Conservation (phyloP, 805 yeast species). For the Spathaspora arborariae region DNA sequence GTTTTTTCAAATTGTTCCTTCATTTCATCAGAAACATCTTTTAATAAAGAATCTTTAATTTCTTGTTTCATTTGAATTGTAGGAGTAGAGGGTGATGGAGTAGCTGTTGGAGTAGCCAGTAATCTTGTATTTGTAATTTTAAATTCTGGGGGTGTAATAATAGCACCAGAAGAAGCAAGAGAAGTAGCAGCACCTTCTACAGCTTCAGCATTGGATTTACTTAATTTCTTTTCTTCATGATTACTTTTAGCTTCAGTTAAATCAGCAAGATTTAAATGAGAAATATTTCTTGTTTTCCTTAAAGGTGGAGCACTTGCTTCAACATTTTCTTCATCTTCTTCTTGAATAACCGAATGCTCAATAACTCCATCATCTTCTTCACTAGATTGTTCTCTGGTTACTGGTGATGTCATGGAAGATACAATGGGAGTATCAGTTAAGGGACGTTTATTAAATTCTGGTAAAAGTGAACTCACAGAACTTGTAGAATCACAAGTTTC, state of each 20-base stretch:
- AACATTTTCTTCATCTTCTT: constrained; percentile 15
- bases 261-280: constrained; percentile 38
- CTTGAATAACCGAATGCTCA: constrained; percentile 5
- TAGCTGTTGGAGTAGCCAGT: background rate
- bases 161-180: background rate
- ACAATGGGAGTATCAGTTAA: constrained; percentile 71
- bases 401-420: constrained; percentile 55
- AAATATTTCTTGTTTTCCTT: constrained; percentile 26
- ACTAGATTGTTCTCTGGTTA: constrained; percentile 23
- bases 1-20: constrained; percentile 37
- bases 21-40: constrained; percentile 31
- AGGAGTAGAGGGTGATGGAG: background rate
- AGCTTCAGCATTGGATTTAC: background rate
- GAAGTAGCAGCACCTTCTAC: background rate
- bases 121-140: background rate
- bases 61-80: constrained; percentile 12
- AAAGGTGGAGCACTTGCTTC: constrained; percentile 6
- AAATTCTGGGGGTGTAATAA: background rate
- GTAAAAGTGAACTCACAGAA: constrained; percentile 24
- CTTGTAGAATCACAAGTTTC: constrained; percentile 10
- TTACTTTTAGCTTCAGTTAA: constrained; percentile 13
- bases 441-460: constrained; percentile 68
- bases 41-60: constrained; percentile 28
- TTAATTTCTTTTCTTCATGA: constrained; percentile 3
- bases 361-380: constrained; percentile 24